Conservation (phyloP, 805 yeast species). For the Pichia pseudocactophila region DNA sequence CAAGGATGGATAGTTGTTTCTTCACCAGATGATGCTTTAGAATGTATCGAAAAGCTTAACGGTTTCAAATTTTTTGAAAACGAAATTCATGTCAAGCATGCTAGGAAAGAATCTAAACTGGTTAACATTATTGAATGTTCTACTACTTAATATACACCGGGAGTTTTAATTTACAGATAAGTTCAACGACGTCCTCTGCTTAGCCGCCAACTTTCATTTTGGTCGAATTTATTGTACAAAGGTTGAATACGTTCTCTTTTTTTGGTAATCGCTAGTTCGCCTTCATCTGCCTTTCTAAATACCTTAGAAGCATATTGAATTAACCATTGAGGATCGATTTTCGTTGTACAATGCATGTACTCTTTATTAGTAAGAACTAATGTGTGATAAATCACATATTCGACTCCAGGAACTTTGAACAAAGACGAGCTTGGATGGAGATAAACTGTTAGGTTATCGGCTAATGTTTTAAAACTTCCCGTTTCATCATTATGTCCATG, state of each 20-base stretch:
- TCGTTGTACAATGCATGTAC: slow-evolving; percentile 83
- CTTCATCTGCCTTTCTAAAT: slow-evolving; percentile 53
- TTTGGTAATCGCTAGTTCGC: slow-evolving; percentile 40
- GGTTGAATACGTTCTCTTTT: slow-evolving; percentile 66
- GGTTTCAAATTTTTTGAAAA: slow-evolving; percentile 46
- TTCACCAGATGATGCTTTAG: slow-evolving; percentile 39
- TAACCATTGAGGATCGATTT: slow-evolving; percentile 78
- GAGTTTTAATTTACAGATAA: background rate
- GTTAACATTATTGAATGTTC: slow-evolving; percentile 8
- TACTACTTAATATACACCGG: background rate
- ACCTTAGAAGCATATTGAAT: slow-evolving; percentile 62
- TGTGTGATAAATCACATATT: slow-evolving; percentile 76
- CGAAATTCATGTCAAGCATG: slow-evolving; percentile 36
- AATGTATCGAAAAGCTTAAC: slow-evolving; percentile 42
- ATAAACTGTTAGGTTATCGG: slow-evolving; percentile 64
- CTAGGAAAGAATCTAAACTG: slow-evolving; percentile 27
- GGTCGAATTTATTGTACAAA: slow-evolving; percentile 49
- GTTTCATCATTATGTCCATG: slow-evolving; percentile 32
- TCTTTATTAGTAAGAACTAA: slow-evolving; percentile 77
- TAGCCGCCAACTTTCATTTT: slow-evolving; percentile 69
- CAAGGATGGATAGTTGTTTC: slow-evolving; percentile 58
- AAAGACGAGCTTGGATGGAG: slow-evolving; percentile 84
- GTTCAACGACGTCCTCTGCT: slow-evolving; percentile 32
- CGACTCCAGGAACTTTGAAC: slow-evolving; percentile 45
- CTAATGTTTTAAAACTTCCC: slow-evolving; percentile 42